These are phyloP conservation scores for Pseudognaphalium luteoalbum DNA, from an alignment of 129 eudicot species.

Conservation along the genomic window DNA sequence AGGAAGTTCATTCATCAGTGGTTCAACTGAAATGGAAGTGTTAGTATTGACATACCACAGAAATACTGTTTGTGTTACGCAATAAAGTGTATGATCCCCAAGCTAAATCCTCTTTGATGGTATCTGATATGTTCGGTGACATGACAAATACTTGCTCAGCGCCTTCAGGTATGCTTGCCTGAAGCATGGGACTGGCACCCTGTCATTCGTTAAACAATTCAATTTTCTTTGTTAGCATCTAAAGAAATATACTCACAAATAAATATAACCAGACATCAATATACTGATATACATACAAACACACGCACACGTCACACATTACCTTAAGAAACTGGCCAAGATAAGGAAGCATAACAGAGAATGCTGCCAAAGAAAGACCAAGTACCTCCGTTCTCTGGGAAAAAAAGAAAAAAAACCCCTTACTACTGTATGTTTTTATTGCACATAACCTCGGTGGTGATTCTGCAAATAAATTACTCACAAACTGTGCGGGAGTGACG, in stretches of 20 bases:
- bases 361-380: constrained; percentile 82
- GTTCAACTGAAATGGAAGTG: not conserved
- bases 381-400: constrained; percentile 73
- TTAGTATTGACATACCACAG: constrained; percentile 51
- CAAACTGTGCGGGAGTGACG: constrained; percentile 71
- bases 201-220: constrained; percentile 19
- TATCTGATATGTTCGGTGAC: constrained; percentile 56
- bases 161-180: constrained; percentile 60
- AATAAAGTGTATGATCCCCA: constrained; percentile 80
- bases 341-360: constrained; percentile 68
- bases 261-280: not conserved
- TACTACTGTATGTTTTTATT: not conserved
- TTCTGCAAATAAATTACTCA: constrained; percentile 27
- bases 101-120: constrained; percentile 70
- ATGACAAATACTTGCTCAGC: constrained; percentile 67
- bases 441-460: constrained; percentile 9
- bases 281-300: not conserved
- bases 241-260: not conserved
- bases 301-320: not conserved
- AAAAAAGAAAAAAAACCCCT: constrained; percentile 3
- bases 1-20: not conserved
- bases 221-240: not conserved
- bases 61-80: constrained; percentile 75
- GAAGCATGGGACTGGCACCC: constrained; percentile 64
- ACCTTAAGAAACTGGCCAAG: constrained; percentile 93